Base-by-base conservation (phyloP, 495 filamentous ascomycete genomes). In the Aspergillus baeticus region DNA sequence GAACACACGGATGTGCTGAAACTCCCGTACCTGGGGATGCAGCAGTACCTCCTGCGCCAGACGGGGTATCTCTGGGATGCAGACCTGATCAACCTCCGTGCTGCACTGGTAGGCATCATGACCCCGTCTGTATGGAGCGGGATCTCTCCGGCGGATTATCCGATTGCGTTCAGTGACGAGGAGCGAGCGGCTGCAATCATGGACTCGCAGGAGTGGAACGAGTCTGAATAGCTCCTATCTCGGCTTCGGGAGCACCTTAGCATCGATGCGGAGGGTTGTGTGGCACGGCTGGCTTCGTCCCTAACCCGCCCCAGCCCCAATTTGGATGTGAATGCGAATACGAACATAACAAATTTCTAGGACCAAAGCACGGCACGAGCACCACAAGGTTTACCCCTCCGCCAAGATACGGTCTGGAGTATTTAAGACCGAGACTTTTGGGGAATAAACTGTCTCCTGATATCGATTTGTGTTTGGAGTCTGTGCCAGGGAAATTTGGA, bases 21-120 rank as follows among this genome's bases (percentile, higher is more conserved):
- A 60, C 34, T 63, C 23, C 67, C 69, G 45, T 31, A 69, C 56
- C 60, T 69, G 37, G 60, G 62, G 29, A 68, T 73, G 59, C 67
- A 44, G 37, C 63, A 69, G 55, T 70, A 72, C 61, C 66, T 75
- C 14, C 43, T 66, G 51, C 63, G 57, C 17, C 63, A 72, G 42
- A 72, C 62, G 42, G 66, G 65, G 21, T 70, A 65, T 63, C 63
- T 70, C 35, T 75, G 59, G 69, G 69, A 75, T 37, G 67, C 61
- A 50, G 69, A 75, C 48, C 18, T 67, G 15, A 69, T 75, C 17
- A 73, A 69, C 37, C 50, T 73, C 35, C 65, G 67, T 52, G 67
- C 63, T 50, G 69, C 65, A 10, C 55, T 75, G 31, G 64, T 70
- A 18, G 65, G 69, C n/a, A 66, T 72, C 47, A 70, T 67, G 7